phyloP scores from a whole-genome alignment of 768 basidiomycete species.

The Pleurotus sapidus region DNA sequence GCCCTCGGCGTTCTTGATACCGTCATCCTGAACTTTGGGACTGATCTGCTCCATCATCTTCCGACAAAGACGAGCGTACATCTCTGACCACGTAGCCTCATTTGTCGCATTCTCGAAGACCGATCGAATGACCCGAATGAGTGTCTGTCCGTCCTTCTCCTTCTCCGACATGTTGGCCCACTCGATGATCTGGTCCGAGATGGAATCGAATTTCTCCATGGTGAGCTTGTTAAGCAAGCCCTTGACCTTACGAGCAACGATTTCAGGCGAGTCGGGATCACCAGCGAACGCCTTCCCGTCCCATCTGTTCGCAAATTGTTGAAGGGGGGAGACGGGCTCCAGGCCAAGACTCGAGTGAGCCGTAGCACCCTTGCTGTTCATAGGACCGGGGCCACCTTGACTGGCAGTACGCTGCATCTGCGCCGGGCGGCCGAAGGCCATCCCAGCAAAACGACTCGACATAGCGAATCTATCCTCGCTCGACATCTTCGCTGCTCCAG shows the following conservation, averaged over 20 bases:
- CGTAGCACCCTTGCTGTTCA: conserved; percentile 23
- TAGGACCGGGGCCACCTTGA: conserved; percentile 54
- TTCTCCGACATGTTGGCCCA: conserved; percentile 95
- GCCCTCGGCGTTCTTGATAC: conserved; percentile 76
- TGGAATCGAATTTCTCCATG: conserved; percentile 94
- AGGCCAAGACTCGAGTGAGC: conserved; percentile 26
- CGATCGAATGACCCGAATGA: conserved; percentile 93
- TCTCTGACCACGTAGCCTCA: conserved; percentile 93
- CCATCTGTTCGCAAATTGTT: conserved; percentile 84
- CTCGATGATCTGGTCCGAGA: conserved; percentile 90
- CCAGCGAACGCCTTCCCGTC: conserved; percentile 46
- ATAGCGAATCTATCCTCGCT: conserved; percentile 69
- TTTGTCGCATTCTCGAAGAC: conserved; percentile 98
- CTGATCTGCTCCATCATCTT: conserved; percentile 96
- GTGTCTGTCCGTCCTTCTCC: conserved; percentile 90
- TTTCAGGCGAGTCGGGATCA: conserved; percentile 72
- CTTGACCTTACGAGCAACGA: conserved; percentile 93
- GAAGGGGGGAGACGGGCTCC: conserved; percentile 78
- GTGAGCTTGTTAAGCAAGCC: conserved; percentile 91
- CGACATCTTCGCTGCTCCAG: conserved; percentile 52
- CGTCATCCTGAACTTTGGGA: conserved; percentile 83
- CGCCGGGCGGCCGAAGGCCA: conserved; percentile 53
- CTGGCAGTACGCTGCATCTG: conserved; percentile 70
- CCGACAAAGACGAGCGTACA: conserved; percentile 94
- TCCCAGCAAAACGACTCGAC: conserved; percentile 41